Evolutionary conservation across 768 basidiomycete genomes (phyloP), one percentile per base, ranked within the genome.

Genomic region (Tulasnella sp.): DNA sequence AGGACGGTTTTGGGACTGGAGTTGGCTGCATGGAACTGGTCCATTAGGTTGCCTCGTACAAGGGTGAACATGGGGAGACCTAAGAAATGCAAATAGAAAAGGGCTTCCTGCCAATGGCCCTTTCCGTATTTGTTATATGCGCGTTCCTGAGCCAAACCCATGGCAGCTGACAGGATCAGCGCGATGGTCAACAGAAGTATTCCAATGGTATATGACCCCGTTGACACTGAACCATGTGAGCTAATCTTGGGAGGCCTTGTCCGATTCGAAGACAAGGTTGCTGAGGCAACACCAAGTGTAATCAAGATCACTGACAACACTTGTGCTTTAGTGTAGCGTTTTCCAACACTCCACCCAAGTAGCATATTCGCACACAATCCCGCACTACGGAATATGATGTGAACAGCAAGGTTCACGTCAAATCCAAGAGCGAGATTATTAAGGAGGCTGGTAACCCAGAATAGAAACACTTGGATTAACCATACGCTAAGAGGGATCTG

Each of bases 381-480:
- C 0, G 85, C 90, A 58, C 85, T 88, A 35, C 91, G 74, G 61
- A 93, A 93, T 54, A 96, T 83, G 63, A 96, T 93, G 65, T 96
- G 91, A 1, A 96, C 81, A 0, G 85, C 67, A 78, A 95, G 89
- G 19, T 92, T 90, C 53, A 95, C 81, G 34, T 73, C 65, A 62
- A 82, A 90, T 5, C 74, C 83, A 61, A 96, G 93, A 0, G 88
- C 90, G n/a, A 75, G 77, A 67, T 92, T 95, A 64, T 95, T 96
- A 57, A 96, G 69, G 54, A 84, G 62, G 5, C 86, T 90, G 45
- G 89, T 71, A 3, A 72, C 63, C 54, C 84, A 81, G 66, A 92
- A 92, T 31, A 96, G 69, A 1, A 71, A 70, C 41, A 92, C 90
- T 65, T 95, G 90, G 1, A 79, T 65, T 24, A 83, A 59, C 69